Evolutionary conservation across 176 grass and related monocot genomes (phyloP).

Genomic region (Eragrostis nindensis): DNA sequence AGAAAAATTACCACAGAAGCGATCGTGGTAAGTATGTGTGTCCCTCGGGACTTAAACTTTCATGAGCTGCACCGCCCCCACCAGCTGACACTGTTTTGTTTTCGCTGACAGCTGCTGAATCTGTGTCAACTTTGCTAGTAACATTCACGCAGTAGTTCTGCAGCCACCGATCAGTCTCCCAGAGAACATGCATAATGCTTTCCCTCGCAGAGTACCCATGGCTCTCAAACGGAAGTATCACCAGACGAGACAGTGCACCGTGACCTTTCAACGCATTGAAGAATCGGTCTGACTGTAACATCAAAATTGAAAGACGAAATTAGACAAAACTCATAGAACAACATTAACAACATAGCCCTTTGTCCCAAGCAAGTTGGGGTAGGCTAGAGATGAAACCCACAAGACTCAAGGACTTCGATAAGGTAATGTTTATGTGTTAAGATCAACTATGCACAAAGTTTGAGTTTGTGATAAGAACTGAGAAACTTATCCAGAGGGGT

Average conservation of each 20-base stretch:
- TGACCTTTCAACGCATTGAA: conserved; percentile 99
- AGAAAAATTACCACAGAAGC: conserved; percentile 75
- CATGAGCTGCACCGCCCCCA: conserved; percentile 50
- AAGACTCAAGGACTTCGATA: too few species aligned
- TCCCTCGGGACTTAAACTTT: conserved; percentile 56
- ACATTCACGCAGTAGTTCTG: conserved; percentile 77
- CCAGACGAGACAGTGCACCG: conserved; percentile 84
- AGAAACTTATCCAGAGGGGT: neutral
- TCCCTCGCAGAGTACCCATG: conserved; percentile 96
- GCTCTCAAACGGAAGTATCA: conserved; percentile 95
- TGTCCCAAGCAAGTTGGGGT: too few species aligned
- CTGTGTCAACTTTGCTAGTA: conserved; percentile 50
- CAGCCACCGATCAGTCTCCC: conserved; percentile 97
- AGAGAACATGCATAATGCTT: conserved; percentile 98
- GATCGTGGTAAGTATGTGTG: conserved; percentile 54
- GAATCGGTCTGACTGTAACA: conserved; percentile 91
- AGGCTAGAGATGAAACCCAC: too few species aligned
- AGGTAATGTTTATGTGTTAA: conserved; percentile 19
- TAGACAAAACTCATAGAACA: conserved; percentile 24
- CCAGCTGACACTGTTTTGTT: conserved; percentile 68
- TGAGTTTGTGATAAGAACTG: neutral
- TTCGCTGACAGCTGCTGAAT: conserved; percentile 46
- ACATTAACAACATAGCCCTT: too few species aligned
- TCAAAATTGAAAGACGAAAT: conserved; percentile 1
- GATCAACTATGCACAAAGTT: conserved; percentile 20